Evolutionary conservation across 164 flowering plant species (phyloP).

Genomic region (Vitis rupestris): DNA sequence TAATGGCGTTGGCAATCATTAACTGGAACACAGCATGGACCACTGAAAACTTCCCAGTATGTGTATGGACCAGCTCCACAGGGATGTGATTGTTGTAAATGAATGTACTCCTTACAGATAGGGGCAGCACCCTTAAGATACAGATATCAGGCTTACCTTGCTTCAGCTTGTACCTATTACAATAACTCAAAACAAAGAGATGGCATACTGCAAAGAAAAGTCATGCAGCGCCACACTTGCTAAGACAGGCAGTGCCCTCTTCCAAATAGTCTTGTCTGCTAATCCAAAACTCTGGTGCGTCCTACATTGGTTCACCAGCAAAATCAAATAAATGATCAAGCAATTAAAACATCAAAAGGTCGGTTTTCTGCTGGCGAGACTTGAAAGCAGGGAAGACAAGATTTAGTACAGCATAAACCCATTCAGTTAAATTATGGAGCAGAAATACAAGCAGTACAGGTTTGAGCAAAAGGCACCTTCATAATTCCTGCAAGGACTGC

Average conservation of each 20-base stretch:
- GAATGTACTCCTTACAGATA: too few species aligned
- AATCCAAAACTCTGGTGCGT: conserved; percentile 98
- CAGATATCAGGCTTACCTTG: background rate
- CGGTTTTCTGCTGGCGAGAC: background rate
- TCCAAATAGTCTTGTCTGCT: conserved; percentile 85
- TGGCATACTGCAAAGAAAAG: background rate
- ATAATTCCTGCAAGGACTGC: conserved; percentile 98
- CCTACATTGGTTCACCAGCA: conserved; percentile 45
- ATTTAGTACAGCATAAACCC: background rate
- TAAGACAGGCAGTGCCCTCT: conserved; percentile 80
- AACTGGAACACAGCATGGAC: too few species aligned
- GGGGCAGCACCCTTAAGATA: too few species aligned
- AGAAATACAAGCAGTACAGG: background rate
- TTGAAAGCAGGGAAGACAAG: background rate
- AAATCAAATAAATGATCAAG: background rate
- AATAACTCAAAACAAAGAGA: background rate
- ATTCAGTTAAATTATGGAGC: too few species aligned
- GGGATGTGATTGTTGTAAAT: too few species aligned
- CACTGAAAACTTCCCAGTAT: too few species aligned
- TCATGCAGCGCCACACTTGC: conserved; percentile 83
- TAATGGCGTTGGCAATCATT: too few species aligned
- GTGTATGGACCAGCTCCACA: too few species aligned
- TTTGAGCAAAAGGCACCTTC: conserved; percentile 51
- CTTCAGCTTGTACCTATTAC: background rate
- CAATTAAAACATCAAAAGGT: background rate